Conservation (phyloP, 257 asterid species). For the Hygrophila difformis region DNA sequence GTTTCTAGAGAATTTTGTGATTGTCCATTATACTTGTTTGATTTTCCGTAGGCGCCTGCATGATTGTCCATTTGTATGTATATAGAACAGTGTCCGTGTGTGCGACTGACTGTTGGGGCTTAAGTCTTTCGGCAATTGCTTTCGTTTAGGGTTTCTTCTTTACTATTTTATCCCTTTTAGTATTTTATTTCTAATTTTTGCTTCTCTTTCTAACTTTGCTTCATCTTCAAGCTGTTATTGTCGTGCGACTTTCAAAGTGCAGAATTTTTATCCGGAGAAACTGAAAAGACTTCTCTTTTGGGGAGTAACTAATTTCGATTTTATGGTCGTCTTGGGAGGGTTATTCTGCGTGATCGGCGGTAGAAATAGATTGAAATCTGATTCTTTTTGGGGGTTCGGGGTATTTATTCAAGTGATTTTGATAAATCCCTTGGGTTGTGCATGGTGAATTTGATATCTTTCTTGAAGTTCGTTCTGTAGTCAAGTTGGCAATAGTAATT, state of each 20-base stretch:
- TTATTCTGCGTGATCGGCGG: constrained; percentile 17
- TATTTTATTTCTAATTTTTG: no score
- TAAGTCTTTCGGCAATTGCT: constrained; percentile 31
- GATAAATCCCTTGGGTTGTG: constrained; percentile 12
- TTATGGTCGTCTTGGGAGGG: constrained; percentile 5
- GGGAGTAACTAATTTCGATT: not conserved
- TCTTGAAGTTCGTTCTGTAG: constrained; percentile 13
- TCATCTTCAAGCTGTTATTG: constrained; percentile 25
- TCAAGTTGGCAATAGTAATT: constrained; percentile 7
- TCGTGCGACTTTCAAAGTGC: constrained; percentile 19
- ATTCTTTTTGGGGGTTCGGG: not conserved
- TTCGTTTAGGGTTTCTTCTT: constrained; percentile 33
- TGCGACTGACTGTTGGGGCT: constrained; percentile 35
- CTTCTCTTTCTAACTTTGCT: constrained; percentile 23
- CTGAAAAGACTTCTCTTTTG: constrained; percentile 1
- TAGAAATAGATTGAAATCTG: constrained; percentile 8
- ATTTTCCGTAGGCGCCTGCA: constrained; percentile 20
- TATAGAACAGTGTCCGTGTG: constrained; percentile 39
- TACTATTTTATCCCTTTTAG: no score
- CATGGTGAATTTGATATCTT: constrained; percentile 22
- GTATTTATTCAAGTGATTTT: constrained; percentile 1
- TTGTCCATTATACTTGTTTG: not conserved
- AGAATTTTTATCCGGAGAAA: constrained; percentile 7
- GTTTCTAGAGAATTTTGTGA: constrained; percentile 10
- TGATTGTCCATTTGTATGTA: constrained; percentile 25